These are phyloP conservation scores for Phytophthora meadii DNA, from an alignment of 352 stramenopile genomes.

Conservation along the genomic window DNA sequence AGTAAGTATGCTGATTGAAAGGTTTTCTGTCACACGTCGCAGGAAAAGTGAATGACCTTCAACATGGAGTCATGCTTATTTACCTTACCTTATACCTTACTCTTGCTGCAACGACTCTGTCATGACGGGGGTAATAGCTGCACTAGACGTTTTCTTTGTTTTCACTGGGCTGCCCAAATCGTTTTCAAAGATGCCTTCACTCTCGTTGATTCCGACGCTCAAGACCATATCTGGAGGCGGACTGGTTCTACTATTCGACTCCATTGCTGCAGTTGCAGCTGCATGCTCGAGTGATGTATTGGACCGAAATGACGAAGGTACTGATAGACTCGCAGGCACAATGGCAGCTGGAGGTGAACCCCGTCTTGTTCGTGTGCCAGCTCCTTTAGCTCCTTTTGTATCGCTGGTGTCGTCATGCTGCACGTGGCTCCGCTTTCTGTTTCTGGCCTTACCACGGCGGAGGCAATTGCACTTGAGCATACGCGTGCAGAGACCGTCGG, in stretches of 20 bases:
- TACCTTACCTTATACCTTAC: no score
- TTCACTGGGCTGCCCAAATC: slow-evolving; percentile 28
- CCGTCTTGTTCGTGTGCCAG: slow-evolving; percentile 20
- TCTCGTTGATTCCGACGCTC: slow-evolving; percentile 48
- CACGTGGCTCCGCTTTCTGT: slow-evolving; percentile 39
- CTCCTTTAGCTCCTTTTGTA: slow-evolving; percentile 16
- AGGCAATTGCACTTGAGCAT: slow-evolving; percentile 84
- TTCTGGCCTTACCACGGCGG: slow-evolving; percentile 37
- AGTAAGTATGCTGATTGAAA: slow-evolving; percentile 22
- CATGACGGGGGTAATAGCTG: slow-evolving; percentile 8
- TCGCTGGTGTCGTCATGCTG: slow-evolving; percentile 36
- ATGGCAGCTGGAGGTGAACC: slow-evolving; percentile 20
- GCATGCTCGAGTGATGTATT: slow-evolving; percentile 21
- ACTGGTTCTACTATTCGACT: slow-evolving; percentile 18
- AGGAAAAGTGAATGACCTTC: slow-evolving; percentile 9
- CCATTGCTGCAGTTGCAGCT: slow-evolving; percentile 15
- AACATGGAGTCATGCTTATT: background rate
- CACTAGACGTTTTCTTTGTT: slow-evolving; percentile 7
- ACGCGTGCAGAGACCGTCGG: slow-evolving; percentile 70
- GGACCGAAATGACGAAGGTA: slow-evolving; percentile 19
- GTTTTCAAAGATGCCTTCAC: slow-evolving; percentile 61
- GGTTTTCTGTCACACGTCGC: slow-evolving; percentile 31
- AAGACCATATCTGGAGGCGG: slow-evolving; percentile 13
- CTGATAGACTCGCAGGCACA: slow-evolving; percentile 22
- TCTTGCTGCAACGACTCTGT: slow-evolving; percentile 3